These are phyloP conservation scores for Cladorrhinum sp. DNA, from an alignment of 2,329 filamentous ascomycete species.

Conservation along the genomic window DNA sequence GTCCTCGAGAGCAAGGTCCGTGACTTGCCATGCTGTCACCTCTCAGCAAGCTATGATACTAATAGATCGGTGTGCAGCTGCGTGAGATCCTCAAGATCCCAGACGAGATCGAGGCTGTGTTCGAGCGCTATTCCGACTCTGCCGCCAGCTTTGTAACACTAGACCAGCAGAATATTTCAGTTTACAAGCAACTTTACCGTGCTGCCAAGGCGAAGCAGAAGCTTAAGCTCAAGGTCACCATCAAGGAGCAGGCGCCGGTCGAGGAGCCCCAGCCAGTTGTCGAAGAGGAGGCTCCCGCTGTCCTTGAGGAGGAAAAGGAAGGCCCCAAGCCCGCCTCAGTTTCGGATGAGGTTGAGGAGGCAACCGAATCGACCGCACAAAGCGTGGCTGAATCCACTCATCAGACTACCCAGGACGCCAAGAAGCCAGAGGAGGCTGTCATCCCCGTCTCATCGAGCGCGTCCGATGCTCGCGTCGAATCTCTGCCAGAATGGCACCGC, in stretches of 20 bases:
- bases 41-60: neutral
- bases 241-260: slow-evolving; percentile 32
- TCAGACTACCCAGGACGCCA: neutral
- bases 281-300: neutral
- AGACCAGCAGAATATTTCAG: slow-evolving; percentile 70
- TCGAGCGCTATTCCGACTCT: slow-evolving; percentile 96
- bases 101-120: slow-evolving; percentile 58
- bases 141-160: slow-evolving; percentile 76
- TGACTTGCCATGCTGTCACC: slow-evolving; percentile 27
- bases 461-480: neutral
- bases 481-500: neutral
- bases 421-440: slow-evolving; percentile 25
- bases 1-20: slow-evolving; percentile 81
- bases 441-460: slow-evolving; percentile 15
- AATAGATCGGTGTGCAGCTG: slow-evolving; percentile 54
- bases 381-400: slow-evolving; percentile 20
- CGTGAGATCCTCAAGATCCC: slow-evolving; percentile 65
- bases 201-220: slow-evolving; percentile 98
- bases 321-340: slow-evolving; percentile 13
- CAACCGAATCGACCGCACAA: slow-evolving; percentile 27
- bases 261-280: slow-evolving; percentile 31
- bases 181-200: slow-evolving; percentile 96
- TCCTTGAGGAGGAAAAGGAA: neutral
- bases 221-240: slow-evolving; percentile 77
- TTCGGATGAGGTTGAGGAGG: slow-evolving; percentile 19